Evolutionary conservation across 805 yeast genomes (phyloP).

Genomic region (Cyberlindnera sargentensis): DNA sequence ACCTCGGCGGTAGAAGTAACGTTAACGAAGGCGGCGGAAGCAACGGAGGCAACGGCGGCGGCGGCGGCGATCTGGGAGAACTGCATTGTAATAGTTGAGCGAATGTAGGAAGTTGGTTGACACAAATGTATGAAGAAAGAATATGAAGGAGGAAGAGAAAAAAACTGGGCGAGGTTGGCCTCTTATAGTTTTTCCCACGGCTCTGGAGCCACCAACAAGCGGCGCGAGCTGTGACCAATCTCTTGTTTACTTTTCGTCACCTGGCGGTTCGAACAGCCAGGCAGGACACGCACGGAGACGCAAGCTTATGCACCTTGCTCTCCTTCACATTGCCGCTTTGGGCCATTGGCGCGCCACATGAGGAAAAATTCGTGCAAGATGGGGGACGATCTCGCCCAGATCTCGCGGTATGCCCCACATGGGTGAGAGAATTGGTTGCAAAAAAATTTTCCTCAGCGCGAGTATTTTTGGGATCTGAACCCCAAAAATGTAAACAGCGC

Average conservation of each 20-base stretch:
- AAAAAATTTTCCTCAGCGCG: no score
- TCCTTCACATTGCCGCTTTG: no score
- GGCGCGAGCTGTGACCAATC: neutral
- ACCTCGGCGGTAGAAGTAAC: constrained; percentile 24
- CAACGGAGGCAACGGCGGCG: constrained; percentile 23
- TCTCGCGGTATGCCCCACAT: no score
- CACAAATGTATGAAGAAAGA: constrained; percentile 19
- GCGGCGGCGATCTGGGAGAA: constrained; percentile 26
- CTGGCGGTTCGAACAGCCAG: neutral
- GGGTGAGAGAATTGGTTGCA: no score
- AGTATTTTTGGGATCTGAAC: no score
- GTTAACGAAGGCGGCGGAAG: constrained; percentile 23
- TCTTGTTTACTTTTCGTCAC: neutral
- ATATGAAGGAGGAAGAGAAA: neutral
- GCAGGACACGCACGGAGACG: no score
- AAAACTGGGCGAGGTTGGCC: constrained; percentile 3
- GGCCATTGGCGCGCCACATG: no score
- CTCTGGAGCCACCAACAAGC: neutral
- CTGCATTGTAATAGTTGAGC: constrained; percentile 27
- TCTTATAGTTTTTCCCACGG: constrained; percentile 1
- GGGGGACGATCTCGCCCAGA: no score
- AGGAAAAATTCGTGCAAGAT: no score
- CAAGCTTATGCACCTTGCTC: no score
- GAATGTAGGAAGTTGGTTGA: constrained; percentile 23
- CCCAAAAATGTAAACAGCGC: no score